Percentiles rank a stretch among this genome's conserved stretches.
These are phyloP conservation scores for Pseudogymnoascus sp. DNA, from an alignment of 2,329 filamentous ascomycete species.

Conservation along the genomic window DNA sequence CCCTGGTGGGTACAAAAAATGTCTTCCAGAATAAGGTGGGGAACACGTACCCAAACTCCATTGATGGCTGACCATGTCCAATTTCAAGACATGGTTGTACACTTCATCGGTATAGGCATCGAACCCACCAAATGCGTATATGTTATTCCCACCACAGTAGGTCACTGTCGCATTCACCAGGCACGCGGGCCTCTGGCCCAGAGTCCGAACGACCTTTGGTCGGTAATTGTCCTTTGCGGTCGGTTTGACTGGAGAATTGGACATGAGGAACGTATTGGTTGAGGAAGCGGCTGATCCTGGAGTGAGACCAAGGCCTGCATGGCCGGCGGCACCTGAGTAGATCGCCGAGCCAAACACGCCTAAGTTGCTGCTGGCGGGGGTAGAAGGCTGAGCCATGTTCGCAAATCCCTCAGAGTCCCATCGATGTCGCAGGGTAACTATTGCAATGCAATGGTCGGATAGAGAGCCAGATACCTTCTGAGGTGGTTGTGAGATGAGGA, in stretches of 20 bases:
- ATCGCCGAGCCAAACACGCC: slow-evolving; percentile 39
- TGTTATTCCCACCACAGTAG: slow-evolving; percentile 95
- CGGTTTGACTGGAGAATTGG: slow-evolving; percentile 68
- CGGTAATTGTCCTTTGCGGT: slow-evolving; percentile 66
- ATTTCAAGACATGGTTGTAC: slow-evolving; percentile 89
- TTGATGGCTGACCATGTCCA: slow-evolving; percentile 80
- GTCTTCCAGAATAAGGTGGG: neutral
- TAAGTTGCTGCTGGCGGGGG: slow-evolving; percentile 33
- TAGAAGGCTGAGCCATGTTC: slow-evolving; percentile 40
- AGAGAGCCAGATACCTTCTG: neutral
- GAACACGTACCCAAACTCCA: slow-evolving; percentile 58
- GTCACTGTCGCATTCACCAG: slow-evolving; percentile 97
- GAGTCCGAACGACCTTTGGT: slow-evolving; percentile 71
- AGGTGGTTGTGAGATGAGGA: neutral
- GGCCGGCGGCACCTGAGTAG: slow-evolving; percentile 15
- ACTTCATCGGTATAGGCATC: slow-evolving; percentile 98
- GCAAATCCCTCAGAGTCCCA: slow-evolving; percentile 7
- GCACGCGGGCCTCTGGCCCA: slow-evolving; percentile 79
- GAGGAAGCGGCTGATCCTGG: slow-evolving; percentile 47
- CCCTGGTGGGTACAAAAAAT: slow-evolving; percentile 8
- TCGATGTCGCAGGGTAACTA: neutral
- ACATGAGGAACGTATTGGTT: slow-evolving; percentile 84
- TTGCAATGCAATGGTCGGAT: neutral
- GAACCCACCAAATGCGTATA: slow-evolving; percentile 96
- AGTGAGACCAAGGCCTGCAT: slow-evolving; percentile 26